Percentiles rank a stretch among this genome's conserved stretches.
phyloP scores from a whole-genome alignment of 257 asterid species.

The Hygrophila difformis region DNA sequence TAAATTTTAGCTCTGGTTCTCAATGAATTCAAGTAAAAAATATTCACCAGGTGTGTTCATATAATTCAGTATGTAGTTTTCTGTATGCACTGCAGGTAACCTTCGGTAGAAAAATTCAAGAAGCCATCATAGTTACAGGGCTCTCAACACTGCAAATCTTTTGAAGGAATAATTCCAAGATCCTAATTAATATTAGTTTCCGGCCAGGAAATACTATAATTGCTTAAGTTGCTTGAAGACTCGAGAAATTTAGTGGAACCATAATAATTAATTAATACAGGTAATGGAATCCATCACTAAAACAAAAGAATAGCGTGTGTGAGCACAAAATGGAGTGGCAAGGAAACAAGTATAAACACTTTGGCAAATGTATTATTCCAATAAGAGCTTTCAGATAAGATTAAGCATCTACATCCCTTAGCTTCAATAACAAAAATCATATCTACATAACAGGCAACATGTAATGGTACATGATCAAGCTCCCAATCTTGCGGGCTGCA shows the following conservation, averaged over 20 bases:
- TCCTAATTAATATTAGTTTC: conserved; percentile 1
- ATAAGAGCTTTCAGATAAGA: conserved; percentile 3
- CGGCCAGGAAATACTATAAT: conserved; percentile 4
- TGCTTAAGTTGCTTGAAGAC: conserved; percentile 1
- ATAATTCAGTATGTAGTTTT: too few species aligned
- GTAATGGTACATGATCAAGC: conserved; percentile 21
- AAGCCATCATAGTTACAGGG: conserved; percentile 1
- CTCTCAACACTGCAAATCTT: background rate
- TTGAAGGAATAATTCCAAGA: background rate
- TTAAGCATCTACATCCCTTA: conserved; percentile 2
- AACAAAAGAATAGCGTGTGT: conserved; percentile 1
- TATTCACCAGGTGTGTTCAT: too few species aligned
- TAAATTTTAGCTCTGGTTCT: background rate
- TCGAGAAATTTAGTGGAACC: conserved; percentile 3
- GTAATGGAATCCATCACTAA: conserved; percentile 3
- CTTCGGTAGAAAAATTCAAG: conserved; percentile 2
- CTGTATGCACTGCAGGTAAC: conserved; percentile 5
- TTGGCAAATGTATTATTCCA: conserved; percentile 3
- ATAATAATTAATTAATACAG: too few species aligned
- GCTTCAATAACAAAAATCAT: conserved; percentile 12
- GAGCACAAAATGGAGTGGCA: conserved; percentile 2
- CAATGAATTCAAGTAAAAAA: conserved; percentile 2
- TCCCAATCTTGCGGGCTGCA: conserved; percentile 4
- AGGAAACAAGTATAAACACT: background rate
- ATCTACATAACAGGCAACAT: conserved; percentile 18